A percentile compares a stretch with the other conserved stretches of the same genome.
phyloP scores from a whole-genome alignment of 1,139 yeast species.

The Yamadazyma songkhlaensis region DNA sequence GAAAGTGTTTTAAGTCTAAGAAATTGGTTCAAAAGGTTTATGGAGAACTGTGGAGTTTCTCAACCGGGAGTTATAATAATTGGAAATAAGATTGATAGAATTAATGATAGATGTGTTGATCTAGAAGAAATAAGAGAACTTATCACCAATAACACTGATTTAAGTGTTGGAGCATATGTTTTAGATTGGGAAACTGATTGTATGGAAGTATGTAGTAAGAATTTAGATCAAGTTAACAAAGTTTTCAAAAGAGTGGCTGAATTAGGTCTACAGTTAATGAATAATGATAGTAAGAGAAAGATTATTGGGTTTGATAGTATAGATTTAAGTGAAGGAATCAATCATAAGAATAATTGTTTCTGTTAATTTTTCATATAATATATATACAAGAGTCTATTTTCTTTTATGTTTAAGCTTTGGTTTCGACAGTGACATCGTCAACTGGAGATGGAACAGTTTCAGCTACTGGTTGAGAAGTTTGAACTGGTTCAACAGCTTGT shows the following conservation, averaged over 20 bases:
- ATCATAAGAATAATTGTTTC: constrained; percentile 6
- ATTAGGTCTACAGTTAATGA: constrained; percentile 29
- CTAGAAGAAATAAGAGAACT: constrained; percentile 40
- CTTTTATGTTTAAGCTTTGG: background rate
- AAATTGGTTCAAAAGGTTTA: constrained; percentile 52
- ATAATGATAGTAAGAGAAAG: constrained; percentile 11
- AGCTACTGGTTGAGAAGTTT: background rate
- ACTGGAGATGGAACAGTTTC: constrained; percentile 1
- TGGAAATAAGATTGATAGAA: constrained; percentile 52
- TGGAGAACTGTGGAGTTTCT: constrained; percentile 49
- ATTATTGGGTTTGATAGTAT: constrained; percentile 40
- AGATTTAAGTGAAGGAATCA: constrained; percentile 24
- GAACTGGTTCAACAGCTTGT: constrained; percentile 1
- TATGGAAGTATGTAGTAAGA: constrained; percentile 45
- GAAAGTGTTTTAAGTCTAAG: constrained; percentile 50
- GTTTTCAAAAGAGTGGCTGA: constrained; percentile 45
- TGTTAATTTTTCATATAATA: constrained; percentile 6
- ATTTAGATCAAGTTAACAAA: constrained; percentile 32
- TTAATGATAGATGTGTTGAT: constrained; percentile 38
- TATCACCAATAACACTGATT: constrained; percentile 25
- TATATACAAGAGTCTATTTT: constrained; percentile 8
- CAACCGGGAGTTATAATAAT: constrained; percentile 51
- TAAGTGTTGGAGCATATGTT: constrained; percentile 32
- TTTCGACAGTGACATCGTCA: constrained; percentile 1
- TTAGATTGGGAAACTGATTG: constrained; percentile 41